Conservation (phyloP, 305 asterid genomes). For the Fraxinus sp. region DNA sequence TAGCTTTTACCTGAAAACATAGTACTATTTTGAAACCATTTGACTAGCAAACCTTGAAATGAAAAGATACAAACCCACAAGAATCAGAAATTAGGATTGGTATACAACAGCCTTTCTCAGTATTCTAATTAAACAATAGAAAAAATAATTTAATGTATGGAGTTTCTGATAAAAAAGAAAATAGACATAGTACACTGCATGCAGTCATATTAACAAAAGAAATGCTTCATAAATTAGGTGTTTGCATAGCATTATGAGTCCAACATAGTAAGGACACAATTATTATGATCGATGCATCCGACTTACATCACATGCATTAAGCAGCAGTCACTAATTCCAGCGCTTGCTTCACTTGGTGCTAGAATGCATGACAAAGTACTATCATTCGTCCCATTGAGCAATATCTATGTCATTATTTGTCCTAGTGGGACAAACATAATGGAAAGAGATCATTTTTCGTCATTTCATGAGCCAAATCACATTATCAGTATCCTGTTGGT, state of each 20-base stretch:
- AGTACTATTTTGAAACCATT: background rate
- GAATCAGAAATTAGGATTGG: background rate
- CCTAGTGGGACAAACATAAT: background rate
- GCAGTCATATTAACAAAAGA: background rate
- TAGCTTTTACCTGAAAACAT: constrained; percentile 42
- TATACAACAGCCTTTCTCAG: background rate
- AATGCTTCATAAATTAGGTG: background rate
- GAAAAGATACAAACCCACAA: background rate
- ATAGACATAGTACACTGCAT: background rate
- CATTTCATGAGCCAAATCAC: background rate
- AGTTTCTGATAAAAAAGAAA: background rate
- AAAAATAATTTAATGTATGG: background rate
- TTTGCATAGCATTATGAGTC: background rate
- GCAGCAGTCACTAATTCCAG: background rate
- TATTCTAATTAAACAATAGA: background rate
- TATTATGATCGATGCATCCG: background rate
- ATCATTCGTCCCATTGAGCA: background rate
- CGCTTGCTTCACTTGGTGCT: background rate
- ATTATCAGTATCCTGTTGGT: background rate
- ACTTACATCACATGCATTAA: background rate
- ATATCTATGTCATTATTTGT: background rate
- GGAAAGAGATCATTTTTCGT: background rate
- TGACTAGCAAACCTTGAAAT: background rate
- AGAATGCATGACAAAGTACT: background rate
- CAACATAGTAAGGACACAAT: background rate